phyloP scores from a whole-genome alignment of 345 rosid genomes.

The Salix purpurea region DNA sequence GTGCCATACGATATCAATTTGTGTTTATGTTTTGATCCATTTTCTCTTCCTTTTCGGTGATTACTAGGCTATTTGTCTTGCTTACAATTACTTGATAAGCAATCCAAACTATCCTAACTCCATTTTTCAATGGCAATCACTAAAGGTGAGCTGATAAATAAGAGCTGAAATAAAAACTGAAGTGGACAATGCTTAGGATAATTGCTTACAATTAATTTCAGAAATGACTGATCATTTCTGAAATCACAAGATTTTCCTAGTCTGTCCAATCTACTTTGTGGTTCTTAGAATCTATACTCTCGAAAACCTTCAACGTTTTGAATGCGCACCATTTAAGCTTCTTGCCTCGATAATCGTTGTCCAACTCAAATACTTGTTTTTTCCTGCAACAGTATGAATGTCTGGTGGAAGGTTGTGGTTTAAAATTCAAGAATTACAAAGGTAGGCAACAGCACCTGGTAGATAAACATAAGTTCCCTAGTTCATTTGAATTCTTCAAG shows the following conservation, averaged over 20 bases:
- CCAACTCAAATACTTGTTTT: neutral
- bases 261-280: neutral
- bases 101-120: neutral
- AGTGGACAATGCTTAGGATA: neutral
- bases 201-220: no score
- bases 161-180: neutral
- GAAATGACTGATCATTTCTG: neutral
- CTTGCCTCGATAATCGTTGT: neutral
- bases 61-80: neutral
- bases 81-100: neutral
- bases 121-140: neutral
- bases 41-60: neutral
- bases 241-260: neutral
- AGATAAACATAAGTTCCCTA: slow-evolving; percentile 88
- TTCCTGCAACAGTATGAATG: slow-evolving; percentile 68
- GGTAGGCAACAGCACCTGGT: slow-evolving; percentile 73
- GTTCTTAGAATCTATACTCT: neutral
- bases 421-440: slow-evolving; percentile 74
- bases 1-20: neutral
- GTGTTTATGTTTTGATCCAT: neutral
- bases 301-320: neutral
- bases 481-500: slow-evolving; percentile 78
- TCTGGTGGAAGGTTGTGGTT: slow-evolving; percentile 83
- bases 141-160: neutral
- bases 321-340: neutral